Base-by-base conservation (phyloP, 306 rosid genomes). In the Rosa rugosa region DNA sequence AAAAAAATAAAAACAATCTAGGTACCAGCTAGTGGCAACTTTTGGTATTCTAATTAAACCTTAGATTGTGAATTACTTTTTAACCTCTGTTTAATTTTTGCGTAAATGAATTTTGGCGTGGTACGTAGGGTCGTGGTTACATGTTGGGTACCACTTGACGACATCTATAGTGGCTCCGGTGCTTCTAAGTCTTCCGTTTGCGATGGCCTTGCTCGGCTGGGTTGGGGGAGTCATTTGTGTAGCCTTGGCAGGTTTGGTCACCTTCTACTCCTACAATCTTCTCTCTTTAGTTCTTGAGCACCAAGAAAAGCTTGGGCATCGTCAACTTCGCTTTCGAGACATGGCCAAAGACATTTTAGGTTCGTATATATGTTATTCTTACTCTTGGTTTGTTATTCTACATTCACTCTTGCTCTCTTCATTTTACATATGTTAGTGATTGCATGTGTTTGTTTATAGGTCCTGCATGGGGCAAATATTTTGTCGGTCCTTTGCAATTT, bases 121-220 rank as follows among this genome's bases (percentile, higher is more conserved):
- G 67, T 56, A 46, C 79, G 67, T 68, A 71, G 97, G 98, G 13
- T 90, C 97, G 68, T 94, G 98, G 98, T 12, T 85, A 78, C 98
- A 94, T 80, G 87, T 94, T n/a, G 97, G 92, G 34, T 91, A 88
- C 56, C 98, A 91, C 87, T 89, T 94, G 87, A 92, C 96, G 20
- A 88, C 98, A 11, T 88, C 98, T 0, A 89, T 92, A 75, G 98
- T 85, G 72, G 91, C 75, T 20, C 98, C 97, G 0, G 93, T 17
- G 70, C 72, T 92, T 64, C 87, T 89, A 18, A 92, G 87, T 65
- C 93, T 94, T 51, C 97, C 96, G 1, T 88, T 75, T 74, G 85
- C 97, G 5, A 63, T 94, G 76, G 75, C 80, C 11, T 54, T 89
- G 81, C 79, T 94, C 8, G 96, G 98, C 36, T 94, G 98, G 97